A percentile compares a stretch with the other conserved stretches of the same genome.
Evolutionary conservation across 805 yeast genomes (phyloP).

Genomic region (Teunomyces barrocoloradensis): DNA sequence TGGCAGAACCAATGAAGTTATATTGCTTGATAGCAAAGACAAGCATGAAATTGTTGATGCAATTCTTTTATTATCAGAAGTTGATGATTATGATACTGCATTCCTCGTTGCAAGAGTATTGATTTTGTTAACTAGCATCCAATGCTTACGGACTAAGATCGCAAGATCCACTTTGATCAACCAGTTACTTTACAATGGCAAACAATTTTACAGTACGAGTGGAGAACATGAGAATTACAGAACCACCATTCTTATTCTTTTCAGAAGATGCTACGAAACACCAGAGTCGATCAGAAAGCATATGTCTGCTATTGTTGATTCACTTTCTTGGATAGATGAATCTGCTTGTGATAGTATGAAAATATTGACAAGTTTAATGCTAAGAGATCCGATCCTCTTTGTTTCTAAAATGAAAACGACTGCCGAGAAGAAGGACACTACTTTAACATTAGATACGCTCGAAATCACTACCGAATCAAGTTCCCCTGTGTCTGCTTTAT

Average conservation of each 20-base stretch:
- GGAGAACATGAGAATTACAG: neutral
- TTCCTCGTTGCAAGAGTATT: neutral
- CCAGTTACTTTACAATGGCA: neutral
- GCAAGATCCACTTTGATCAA: neutral
- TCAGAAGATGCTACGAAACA: slow-evolving; percentile 69
- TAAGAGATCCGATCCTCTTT: neutral
- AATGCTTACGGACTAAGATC: neutral
- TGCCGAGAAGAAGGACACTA: too few relatives aligned
- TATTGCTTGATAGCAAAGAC: neutral
- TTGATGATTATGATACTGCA: neutral
- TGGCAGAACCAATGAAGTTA: neutral
- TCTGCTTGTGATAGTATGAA: neutral
- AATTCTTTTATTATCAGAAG: neutral
- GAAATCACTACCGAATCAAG: neutral
- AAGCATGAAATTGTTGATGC: neutral
- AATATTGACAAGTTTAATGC: neutral
- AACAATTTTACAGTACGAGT: neutral
- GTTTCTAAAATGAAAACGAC: too few relatives aligned
- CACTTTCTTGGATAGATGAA: slow-evolving; percentile 4
- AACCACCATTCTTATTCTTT: slow-evolving; percentile 36
- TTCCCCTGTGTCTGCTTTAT: slow-evolving; percentile 17
- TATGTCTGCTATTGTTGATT: slow-evolving; percentile 51
- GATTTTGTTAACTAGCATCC: neutral
- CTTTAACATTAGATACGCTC: too few relatives aligned
- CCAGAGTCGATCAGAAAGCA: slow-evolving; percentile 44